Conservation (phyloP, 805 yeast species). For the Ogataea degrootiae region DNA sequence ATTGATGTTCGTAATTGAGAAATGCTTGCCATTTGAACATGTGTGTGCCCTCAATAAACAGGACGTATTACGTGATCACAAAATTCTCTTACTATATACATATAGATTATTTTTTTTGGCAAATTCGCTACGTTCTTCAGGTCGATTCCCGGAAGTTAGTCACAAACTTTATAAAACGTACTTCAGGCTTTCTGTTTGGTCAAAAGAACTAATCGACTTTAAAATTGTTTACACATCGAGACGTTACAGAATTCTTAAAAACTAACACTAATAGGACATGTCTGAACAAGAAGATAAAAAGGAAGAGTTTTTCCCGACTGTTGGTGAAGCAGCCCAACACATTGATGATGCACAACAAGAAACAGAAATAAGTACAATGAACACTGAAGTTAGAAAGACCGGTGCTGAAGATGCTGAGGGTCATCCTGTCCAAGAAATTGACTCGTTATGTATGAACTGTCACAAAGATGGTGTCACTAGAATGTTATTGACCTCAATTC, state of each 20-base stretch:
- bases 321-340: constrained; percentile 55
- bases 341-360: constrained; percentile 29
- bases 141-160: too few relatives aligned
- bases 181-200: too few relatives aligned
- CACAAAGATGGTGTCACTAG: constrained; percentile 80
- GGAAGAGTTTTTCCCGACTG: constrained; percentile 48
- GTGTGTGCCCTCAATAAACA: too few relatives aligned
- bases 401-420: constrained; percentile 84
- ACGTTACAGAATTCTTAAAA: constrained; percentile 16
- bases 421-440: constrained; percentile 92
- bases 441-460: constrained; percentile 95
- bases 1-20: too few relatives aligned
- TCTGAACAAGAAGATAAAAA: constrained; percentile 18
- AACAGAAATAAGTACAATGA: constrained; percentile 14
- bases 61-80: too few relatives aligned
- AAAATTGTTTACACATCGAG: constrained; percentile 24
- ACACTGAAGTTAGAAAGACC: constrained; percentile 51
- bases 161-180: too few relatives aligned
- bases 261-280: constrained; percentile 2
- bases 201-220: background rate
- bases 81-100: too few relatives aligned
- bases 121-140: too few relatives aligned
- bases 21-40: too few relatives aligned
- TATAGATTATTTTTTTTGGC: too few relatives aligned
- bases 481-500: constrained; percentile 80